phyloP scores from a whole-genome alignment of 805 yeast species.

The Yamadazyma laniorum region DNA sequence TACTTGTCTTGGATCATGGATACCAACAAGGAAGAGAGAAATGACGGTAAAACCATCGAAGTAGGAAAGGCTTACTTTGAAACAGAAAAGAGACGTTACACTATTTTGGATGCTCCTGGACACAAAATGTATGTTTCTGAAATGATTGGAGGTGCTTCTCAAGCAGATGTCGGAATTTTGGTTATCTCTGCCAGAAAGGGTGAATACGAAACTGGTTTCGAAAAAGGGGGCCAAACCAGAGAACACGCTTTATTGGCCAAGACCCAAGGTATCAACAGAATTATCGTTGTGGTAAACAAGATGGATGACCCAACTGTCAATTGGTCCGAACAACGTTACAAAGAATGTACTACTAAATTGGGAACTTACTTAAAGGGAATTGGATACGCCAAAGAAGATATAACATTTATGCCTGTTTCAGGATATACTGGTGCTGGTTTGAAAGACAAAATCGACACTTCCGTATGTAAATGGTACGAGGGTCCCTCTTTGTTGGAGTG shows the following conservation, averaged over 20 bases:
- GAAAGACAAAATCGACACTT: constrained; percentile 69
- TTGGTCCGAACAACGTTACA: constrained; percentile 96
- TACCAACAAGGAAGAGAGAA: constrained; percentile 97
- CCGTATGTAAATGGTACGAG: constrained; percentile 80
- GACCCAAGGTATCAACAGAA: constrained; percentile 95
- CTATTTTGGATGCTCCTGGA: constrained; percentile 98
- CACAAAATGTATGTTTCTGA: constrained; percentile 98
- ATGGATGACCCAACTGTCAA: constrained; percentile 97
- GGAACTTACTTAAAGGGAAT: constrained; percentile 76
- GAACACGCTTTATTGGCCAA: constrained; percentile 97
- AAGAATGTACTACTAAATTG: constrained; percentile 88
- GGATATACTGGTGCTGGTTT: constrained; percentile 97
- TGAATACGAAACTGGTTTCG: constrained; percentile 98
- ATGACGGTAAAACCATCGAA: constrained; percentile 98
- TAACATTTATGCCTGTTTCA: constrained; percentile 93
- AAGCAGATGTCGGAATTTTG: constrained; percentile 96
- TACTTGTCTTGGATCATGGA: constrained; percentile 99
- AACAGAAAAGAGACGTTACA: constrained; percentile 96
- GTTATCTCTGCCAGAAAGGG: constrained; percentile 99
- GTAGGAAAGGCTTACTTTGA: constrained; percentile 98
- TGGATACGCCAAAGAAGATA: constrained; percentile 87
- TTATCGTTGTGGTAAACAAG: constrained; percentile 92
- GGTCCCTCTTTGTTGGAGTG: constrained; percentile 93
- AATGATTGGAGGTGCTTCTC: constrained; percentile 99
- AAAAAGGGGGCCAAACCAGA: constrained; percentile 98